Evolutionary conservation across 805 yeast genomes (phyloP).

Genomic region (Kregervanrija pseudodelftensis): DNA sequence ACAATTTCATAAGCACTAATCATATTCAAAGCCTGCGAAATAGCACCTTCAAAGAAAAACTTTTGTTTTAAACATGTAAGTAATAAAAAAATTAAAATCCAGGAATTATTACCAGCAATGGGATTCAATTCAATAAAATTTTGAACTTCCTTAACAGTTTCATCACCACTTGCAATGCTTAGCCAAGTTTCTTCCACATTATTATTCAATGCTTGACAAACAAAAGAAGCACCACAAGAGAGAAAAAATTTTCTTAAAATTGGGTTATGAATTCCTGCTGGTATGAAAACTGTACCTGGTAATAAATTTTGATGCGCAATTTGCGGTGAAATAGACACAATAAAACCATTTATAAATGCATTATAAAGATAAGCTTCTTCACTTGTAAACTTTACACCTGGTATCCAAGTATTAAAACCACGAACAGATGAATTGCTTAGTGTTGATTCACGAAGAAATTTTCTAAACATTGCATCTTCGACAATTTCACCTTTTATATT

Average conservation of each 20-base stretch:
- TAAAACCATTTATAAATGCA: slow-evolving; percentile 34
- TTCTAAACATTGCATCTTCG: slow-evolving; percentile 20
- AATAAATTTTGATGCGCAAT: slow-evolving; percentile 33
- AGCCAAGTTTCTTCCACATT: slow-evolving; percentile 16
- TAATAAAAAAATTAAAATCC: slow-evolving; percentile 35
- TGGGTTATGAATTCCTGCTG: slow-evolving; percentile 26
- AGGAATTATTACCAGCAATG: slow-evolving; percentile 28
- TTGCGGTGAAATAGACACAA: slow-evolving; percentile 36
- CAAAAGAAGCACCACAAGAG: slow-evolving; percentile 36
- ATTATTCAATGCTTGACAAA: slow-evolving; percentile 20
- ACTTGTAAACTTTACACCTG: too few species aligned
- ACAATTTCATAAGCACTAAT: slow-evolving; percentile 31
- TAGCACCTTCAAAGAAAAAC: slow-evolving; percentile 22
- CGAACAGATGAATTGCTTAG: slow-evolving; percentile 2
- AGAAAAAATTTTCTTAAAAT: slow-evolving; percentile 28
- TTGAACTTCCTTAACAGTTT: slow-evolving; percentile 13
- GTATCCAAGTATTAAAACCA: too few species aligned
- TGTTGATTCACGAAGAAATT: slow-evolving; percentile 11
- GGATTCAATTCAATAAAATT: slow-evolving; percentile 18
- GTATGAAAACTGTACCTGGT: slow-evolving; percentile 34
- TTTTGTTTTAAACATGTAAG: slow-evolving; percentile 33
- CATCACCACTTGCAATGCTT: slow-evolving; percentile 17
- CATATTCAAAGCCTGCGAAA: slow-evolving; percentile 28
- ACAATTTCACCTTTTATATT: slow-evolving; percentile 3
- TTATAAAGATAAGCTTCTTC: slow-evolving; percentile 16